Conservation (phyloP, 176 grass and related monocot species). For the Oryza glumipatula region DNA sequence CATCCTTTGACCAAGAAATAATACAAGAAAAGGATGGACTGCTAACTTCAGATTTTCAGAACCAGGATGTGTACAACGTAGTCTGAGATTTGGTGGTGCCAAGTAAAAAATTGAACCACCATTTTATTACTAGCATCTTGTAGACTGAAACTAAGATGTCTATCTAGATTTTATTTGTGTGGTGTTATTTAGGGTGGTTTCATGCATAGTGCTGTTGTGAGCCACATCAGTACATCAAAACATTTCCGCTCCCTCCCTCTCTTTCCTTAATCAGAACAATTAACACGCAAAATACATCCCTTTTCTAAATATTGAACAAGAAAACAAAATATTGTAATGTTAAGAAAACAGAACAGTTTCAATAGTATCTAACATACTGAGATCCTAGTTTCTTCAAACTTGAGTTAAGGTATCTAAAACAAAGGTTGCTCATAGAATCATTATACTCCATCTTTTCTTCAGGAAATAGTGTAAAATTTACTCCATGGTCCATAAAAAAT, state of each 20-base stretch:
- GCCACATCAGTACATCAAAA: constrained; percentile 1
- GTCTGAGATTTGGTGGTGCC: background rate
- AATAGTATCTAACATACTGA: background rate
- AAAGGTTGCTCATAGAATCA: constrained; percentile 6
- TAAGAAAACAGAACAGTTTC: constrained; percentile 9
- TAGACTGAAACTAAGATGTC: background rate
- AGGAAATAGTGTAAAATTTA: constrained; percentile 11
- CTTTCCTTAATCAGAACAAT: constrained; percentile 5
- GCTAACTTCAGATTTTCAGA: background rate
- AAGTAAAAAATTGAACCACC: constrained; percentile 16
- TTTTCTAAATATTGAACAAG: constrained; percentile 18
- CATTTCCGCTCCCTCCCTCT: background rate
- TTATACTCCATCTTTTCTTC: constrained; percentile 19
- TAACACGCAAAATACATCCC: constrained; percentile 7
- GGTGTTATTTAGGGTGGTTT: too few relatives aligned
- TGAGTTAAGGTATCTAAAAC: constrained; percentile 15
- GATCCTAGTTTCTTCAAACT: constrained; percentile 26
- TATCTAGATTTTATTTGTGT: too few relatives aligned
- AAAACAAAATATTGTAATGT: background rate
- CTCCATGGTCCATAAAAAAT: constrained; percentile 18
- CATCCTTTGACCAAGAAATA: constrained; percentile 9
- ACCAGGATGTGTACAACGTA: background rate
- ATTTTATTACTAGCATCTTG: background rate
- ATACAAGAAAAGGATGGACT: background rate
- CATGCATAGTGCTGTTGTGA: constrained; percentile 13